Evolutionary conservation across 106 monocot genomes (phyloP).

Genomic region (Dioscorea zingiberensis): DNA sequence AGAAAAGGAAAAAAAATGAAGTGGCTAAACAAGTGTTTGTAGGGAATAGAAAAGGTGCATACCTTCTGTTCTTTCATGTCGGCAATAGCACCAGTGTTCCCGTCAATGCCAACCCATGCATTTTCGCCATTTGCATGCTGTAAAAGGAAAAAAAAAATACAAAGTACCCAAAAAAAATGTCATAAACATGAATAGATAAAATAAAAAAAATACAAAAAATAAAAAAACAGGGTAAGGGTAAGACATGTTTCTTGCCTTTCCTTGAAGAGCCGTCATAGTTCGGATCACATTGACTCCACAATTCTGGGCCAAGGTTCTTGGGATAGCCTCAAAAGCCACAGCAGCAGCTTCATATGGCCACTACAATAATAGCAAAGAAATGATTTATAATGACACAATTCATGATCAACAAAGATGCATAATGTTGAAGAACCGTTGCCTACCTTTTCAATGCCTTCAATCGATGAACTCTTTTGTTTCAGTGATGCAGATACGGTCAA

Average conservation of each 20-base stretch:
- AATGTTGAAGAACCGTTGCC: not conserved
- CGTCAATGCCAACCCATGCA: slow-evolving; percentile 95
- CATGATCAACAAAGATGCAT: not conserved
- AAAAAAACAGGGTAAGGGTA: too few species aligned
- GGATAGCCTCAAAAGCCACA: slow-evolving; percentile 96
- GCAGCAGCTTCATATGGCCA: slow-evolving; percentile 99
- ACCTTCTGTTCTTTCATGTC: slow-evolving; percentile 94
- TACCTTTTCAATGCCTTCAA: slow-evolving; percentile 98
- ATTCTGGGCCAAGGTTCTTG: slow-evolving; percentile 90
- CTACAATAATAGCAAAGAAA: slow-evolving; percentile 28
- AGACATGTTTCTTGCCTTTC: slow-evolving; percentile 49
- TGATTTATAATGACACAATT: not conserved
- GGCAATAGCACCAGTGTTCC: slow-evolving; percentile 74
- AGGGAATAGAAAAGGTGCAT: not conserved
- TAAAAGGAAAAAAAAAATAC: not conserved
- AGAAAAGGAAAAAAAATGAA: not conserved
- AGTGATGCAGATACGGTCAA: slow-evolving; percentile 84
- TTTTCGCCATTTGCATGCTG: slow-evolving; percentile 96
- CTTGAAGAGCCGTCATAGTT: slow-evolving; percentile 96
- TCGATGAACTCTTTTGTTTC: slow-evolving; percentile 93
- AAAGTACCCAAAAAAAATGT: not conserved
- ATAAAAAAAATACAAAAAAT: not conserved
- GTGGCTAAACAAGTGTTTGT: too few species aligned
- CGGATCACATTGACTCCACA: slow-evolving; percentile 94
- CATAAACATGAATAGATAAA: too few species aligned